Evolutionary conservation across 148 eudicot species (phyloP).

Genomic region (Vaccinium corymbosum): DNA sequence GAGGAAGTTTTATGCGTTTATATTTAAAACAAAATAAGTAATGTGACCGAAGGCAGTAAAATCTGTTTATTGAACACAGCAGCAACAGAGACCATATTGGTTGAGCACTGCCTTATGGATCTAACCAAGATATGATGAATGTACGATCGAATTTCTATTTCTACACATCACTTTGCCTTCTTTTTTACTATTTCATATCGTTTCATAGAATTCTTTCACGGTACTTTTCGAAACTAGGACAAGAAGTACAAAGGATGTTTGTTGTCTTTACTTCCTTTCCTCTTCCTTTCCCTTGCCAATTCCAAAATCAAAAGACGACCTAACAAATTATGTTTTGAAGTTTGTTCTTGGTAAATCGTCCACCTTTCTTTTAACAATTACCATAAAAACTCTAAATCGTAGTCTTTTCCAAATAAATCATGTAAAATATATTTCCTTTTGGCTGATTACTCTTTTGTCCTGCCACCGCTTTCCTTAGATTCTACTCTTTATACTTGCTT

Average conservation of each 20-base stretch:
- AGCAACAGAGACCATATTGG: neutral
- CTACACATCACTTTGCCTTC: neutral
- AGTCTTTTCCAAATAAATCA: too few species aligned
- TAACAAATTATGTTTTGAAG: neutral
- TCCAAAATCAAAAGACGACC: neutral
- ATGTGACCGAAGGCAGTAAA: too few species aligned
- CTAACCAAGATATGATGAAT: neutral
- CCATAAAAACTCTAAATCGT: too few species aligned
- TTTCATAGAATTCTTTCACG: neutral
- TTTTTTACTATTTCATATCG: neutral
- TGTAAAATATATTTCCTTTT: too few species aligned
- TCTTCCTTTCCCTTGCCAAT: neutral
- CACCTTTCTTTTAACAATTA: too few species aligned
- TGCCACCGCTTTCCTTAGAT: too few species aligned
- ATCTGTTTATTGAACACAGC: too few species aligned
- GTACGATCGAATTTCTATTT: neutral
- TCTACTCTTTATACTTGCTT: neutral
- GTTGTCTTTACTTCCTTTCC: neutral
- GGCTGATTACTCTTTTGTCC: too few species aligned
- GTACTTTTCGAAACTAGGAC: neutral
- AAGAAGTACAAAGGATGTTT: neutral
- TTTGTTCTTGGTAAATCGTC: neutral
- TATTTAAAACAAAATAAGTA: too few species aligned
- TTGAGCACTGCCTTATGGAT: neutral
- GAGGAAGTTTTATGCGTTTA: too few species aligned